A percentile compares a stretch with the other conserved stretches of the same genome.
phyloP scores from a whole-genome alignment of 2,329 filamentous ascomycete species.

The Exophiala spinifera region DNA sequence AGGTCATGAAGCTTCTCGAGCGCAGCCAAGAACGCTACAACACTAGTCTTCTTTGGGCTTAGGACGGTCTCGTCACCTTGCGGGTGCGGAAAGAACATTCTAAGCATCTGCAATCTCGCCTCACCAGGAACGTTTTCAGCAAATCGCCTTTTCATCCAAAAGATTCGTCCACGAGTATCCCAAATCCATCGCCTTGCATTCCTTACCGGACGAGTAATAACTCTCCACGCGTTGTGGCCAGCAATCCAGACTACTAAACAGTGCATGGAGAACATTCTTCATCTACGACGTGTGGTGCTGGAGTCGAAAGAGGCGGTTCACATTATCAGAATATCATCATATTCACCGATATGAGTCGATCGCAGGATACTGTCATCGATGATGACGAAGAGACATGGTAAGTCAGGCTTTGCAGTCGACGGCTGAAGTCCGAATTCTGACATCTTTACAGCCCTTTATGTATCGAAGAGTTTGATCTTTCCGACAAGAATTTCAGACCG shows the following conservation, averaged over 20 bases:
- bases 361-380: constrained; percentile 49
- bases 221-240: neutral
- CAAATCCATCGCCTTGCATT: neutral
- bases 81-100: neutral
- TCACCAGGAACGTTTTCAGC: neutral
- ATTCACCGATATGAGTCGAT: constrained; percentile 42
- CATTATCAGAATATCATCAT: constrained; percentile 19
- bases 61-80: neutral
- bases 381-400: constrained; percentile 51
- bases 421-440: constrained; percentile 9
- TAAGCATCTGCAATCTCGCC: neutral
- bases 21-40: neutral
- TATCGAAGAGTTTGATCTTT: constrained; percentile 97
- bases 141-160: neutral
- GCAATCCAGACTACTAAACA: neutral
- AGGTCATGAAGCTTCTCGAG: constrained; percentile 8
- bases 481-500: constrained; percentile 92
- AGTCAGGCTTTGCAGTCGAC: constrained; percentile 15
- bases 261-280: constrained; percentile 28
- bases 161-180: neutral
- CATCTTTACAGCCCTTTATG: constrained; percentile 73
- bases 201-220: neutral
- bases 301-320: constrained; percentile 27
- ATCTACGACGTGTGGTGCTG: constrained; percentile 23
- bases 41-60: neutral